Evolutionary conservation across 148 eudicot genomes (phyloP).

Genomic region (Vaccinium darrowii): DNA sequence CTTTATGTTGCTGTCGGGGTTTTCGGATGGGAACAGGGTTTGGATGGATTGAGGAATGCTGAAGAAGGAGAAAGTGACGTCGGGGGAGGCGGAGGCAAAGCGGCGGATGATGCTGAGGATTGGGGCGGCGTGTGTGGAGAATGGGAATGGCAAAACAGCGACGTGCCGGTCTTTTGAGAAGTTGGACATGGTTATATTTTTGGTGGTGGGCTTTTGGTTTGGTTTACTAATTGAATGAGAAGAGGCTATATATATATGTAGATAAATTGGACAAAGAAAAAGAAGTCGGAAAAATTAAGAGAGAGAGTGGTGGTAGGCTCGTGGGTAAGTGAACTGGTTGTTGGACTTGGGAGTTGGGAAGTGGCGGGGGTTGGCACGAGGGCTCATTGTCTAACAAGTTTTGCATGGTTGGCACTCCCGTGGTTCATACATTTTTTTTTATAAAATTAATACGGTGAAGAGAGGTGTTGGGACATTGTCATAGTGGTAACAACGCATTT

Average conservation of each 20-base stretch:
- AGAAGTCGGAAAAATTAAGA: not conserved
- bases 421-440: too few species aligned
- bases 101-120: slow-evolving; percentile 38
- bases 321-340: not conserved
- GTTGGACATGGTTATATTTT: not conserved
- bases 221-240: not conserved
- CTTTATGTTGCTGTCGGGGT: slow-evolving; percentile 26
- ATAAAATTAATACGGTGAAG: too few species aligned
- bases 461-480: too few species aligned
- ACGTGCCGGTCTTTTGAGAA: slow-evolving; percentile 26
- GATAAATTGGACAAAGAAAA: not conserved
- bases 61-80: slow-evolving; percentile 37
- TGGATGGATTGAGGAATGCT: slow-evolving; percentile 26
- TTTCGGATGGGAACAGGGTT: slow-evolving; percentile 21
- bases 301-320: not conserved
- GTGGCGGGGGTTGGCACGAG: slow-evolving; percentile 2
- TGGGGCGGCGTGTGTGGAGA: slow-evolving; percentile 37
- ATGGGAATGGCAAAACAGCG: slow-evolving; percentile 53
- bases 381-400: not conserved
- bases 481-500: too few species aligned
- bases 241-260: not conserved
- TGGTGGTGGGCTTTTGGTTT: not conserved
- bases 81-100: slow-evolving; percentile 30
- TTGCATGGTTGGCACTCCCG: too few species aligned
- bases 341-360: not conserved